Evolutionary conservation across 345 rosid species (phyloP).

Genomic region (Barbarea vulgaris): DNA sequence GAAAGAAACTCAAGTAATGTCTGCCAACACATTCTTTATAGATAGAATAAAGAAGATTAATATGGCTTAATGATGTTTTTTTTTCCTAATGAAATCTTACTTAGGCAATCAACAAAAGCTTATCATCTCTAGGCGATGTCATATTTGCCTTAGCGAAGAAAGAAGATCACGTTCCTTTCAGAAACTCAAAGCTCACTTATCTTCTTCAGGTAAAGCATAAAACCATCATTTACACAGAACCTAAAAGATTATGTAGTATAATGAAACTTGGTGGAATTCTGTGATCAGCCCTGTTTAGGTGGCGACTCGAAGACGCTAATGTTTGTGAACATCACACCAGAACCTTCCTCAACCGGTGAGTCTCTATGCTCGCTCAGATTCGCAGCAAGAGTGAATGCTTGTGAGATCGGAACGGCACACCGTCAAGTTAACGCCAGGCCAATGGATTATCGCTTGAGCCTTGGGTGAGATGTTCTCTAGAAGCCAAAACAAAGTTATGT

Average conservation of each 20-base stretch:
- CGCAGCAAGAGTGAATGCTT: conserved; percentile 97
- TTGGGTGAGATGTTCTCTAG: conserved; percentile 48
- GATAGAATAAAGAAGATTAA: neutral
- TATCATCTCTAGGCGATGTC: conserved; percentile 87
- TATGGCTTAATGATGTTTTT: conserved; percentile 6
- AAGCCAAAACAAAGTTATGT: conserved; percentile 25
- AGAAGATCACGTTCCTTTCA: conserved; percentile 94
- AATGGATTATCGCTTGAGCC: conserved; percentile 74
- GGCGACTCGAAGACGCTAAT: conserved; percentile 95
- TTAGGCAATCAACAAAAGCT: conserved; percentile 92
- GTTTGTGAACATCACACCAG: conserved; percentile 94
- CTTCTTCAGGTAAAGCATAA: conserved; percentile 83
- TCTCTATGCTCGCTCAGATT: conserved; percentile 94
- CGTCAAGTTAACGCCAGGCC: conserved; percentile 59
- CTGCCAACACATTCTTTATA: conserved; percentile 7
- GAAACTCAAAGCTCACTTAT: conserved; percentile 96
- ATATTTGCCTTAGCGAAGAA: conserved; percentile 91
- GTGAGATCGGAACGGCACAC: conserved; percentile 94
- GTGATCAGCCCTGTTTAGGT: conserved; percentile 88
- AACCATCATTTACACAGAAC: neutral
- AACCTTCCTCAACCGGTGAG: conserved; percentile 79
- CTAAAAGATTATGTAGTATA: conserved; percentile 10
- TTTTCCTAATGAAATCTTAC: neutral
- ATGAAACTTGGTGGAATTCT: conserved; percentile 18
- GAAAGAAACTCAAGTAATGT: conserved; percentile 89